phyloP scores from a whole-genome alignment of 225 moss, liverwort and hornwort genomes.

The Bryum argenteum region DNA sequence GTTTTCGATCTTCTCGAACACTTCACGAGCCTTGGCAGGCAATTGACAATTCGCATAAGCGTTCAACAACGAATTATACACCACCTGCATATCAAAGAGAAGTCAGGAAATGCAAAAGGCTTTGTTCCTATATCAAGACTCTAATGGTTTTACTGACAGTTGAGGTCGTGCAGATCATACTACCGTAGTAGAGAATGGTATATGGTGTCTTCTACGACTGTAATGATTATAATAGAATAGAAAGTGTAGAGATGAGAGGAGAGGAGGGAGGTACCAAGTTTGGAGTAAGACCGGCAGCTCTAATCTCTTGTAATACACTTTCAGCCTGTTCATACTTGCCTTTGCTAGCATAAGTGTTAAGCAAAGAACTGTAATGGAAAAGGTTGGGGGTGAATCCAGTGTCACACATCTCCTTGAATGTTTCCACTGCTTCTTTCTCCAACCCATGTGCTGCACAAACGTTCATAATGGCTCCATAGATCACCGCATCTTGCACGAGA shows the following conservation, averaged over 20 bases:
- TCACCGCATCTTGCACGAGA: conserved; percentile 60
- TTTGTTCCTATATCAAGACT: conserved; percentile 1
- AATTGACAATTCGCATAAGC: conserved; percentile 69
- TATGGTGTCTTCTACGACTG: no score
- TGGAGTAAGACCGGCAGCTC: conserved; percentile 60
- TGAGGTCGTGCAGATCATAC: no score
- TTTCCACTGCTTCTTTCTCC: conserved; percentile 65
- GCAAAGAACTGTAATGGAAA: conserved; percentile 76
- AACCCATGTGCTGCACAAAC: conserved; percentile 77
- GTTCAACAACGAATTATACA: conserved; percentile 78
- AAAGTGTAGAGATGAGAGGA: not conserved
- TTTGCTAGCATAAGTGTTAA: conserved; percentile 72
- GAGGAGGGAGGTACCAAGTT: conserved; percentile 57
- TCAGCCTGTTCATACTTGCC: conserved; percentile 69
- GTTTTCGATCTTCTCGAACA: conserved; percentile 59
- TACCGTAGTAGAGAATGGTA: no score
- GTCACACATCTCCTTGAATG: conserved; percentile 70
- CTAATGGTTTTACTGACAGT: no score
- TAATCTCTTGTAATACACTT: conserved; percentile 58
- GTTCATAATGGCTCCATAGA: conserved; percentile 78
- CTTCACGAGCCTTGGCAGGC: conserved; percentile 58
- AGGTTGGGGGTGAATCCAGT: conserved; percentile 74
- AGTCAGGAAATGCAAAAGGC: not conserved
- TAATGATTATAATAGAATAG: not conserved
- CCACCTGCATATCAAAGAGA: conserved; percentile 54